phyloP scores from a whole-genome alignment of 106 monocot genomes.

The Iris macrosiphon region DNA sequence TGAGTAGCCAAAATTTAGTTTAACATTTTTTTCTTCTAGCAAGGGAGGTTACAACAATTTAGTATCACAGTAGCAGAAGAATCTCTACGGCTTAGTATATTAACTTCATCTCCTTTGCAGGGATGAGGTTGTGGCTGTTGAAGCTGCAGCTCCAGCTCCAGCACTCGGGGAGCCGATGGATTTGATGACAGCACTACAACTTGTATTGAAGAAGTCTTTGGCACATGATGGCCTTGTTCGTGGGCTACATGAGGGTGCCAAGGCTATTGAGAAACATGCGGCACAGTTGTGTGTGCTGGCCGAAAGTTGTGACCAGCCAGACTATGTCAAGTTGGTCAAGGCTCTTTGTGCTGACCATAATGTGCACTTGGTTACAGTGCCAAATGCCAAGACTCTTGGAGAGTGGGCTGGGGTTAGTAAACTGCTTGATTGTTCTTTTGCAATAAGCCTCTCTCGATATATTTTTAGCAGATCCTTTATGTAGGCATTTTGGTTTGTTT shows the following conservation, averaged over 20 bases:
- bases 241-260: constrained; percentile 54
- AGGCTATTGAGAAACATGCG: constrained; percentile 52
- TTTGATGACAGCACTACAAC: constrained; percentile 61
- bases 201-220: constrained; percentile 52
- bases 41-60: no score
- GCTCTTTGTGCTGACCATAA: constrained; percentile 79
- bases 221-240: constrained; percentile 53
- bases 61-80: no score
- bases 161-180: constrained; percentile 68
- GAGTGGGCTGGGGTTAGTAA: constrained; percentile 78
- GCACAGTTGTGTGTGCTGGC: constrained; percentile 69
- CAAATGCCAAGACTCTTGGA: constrained; percentile 65
- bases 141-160: constrained; percentile 26
- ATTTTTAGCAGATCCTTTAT: no score
- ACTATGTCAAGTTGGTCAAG: constrained; percentile 74
- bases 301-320: constrained; percentile 73
- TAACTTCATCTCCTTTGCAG: constrained; percentile 1
- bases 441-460: no score
- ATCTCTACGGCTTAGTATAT: no score
- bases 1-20: no score
- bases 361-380: constrained; percentile 62
- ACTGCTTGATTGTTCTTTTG: no score
- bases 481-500: no score
- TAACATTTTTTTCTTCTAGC: no score
- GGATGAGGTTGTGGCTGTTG: constrained; percentile 30